phyloP scores from a whole-genome alignment of 305 asterid genomes.

The Petunia hybrid region DNA sequence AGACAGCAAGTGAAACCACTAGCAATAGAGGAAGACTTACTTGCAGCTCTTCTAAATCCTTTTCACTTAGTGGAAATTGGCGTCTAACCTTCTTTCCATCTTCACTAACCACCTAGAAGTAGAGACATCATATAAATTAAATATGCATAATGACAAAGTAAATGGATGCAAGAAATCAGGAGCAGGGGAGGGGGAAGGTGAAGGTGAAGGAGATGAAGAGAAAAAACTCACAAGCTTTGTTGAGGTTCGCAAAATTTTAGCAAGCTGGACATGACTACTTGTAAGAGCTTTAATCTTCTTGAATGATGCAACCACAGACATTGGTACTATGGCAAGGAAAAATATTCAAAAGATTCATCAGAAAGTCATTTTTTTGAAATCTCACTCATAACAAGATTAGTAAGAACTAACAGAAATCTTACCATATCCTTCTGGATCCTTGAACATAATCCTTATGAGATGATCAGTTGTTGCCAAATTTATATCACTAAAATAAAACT shows the following conservation, averaged over 20 bases:
- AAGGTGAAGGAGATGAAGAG: neutral
- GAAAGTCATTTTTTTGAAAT: neutral
- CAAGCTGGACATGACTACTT: slow-evolving; percentile 64
- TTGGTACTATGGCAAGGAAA: slow-evolving; percentile 60
- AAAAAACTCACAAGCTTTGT: slow-evolving; percentile 65
- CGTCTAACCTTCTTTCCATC: slow-evolving; percentile 89
- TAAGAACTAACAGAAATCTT: slow-evolving; percentile 30
- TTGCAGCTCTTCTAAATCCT: slow-evolving; percentile 88
- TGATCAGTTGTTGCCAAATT: slow-evolving; percentile 93
- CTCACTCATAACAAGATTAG: neutral
- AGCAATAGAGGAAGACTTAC: slow-evolving; percentile 46
- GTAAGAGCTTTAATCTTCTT: slow-evolving; percentile 82
- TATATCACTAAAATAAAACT: slow-evolving; percentile 88
- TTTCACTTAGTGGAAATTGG: slow-evolving; percentile 64
- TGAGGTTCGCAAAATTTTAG: slow-evolving; percentile 67
- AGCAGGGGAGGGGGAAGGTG: neutral
- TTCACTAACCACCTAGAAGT: slow-evolving; percentile 75
- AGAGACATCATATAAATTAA: slow-evolving; percentile 22
- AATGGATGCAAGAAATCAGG: neutral
- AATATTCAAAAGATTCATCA: neutral
- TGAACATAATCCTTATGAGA: slow-evolving; percentile 67
- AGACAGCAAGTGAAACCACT: neutral
- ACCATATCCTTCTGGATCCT: slow-evolving; percentile 94
- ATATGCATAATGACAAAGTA: neutral
- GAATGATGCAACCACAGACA: slow-evolving; percentile 85